Percentiles rank a stretch among this genome's conserved stretches.
Conservation (phyloP, 2,329 filamentous ascomycete genomes). For the Exophiala bonariae region DNA sequence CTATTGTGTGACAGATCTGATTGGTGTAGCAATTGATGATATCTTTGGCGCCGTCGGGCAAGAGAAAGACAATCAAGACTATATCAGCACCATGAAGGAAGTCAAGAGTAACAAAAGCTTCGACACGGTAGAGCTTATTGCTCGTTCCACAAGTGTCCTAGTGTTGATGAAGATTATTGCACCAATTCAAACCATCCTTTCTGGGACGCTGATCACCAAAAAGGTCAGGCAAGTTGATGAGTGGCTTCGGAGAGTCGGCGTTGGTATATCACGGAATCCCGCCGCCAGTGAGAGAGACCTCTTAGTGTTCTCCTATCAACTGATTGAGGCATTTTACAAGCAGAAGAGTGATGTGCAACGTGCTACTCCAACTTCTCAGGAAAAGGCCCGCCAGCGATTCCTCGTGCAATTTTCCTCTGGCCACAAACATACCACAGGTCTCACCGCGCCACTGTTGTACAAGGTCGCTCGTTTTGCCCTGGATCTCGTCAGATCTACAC, state of each 20-base stretch:
- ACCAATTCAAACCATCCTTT: conserved; percentile 75
- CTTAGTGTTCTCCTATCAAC: conserved; percentile 91
- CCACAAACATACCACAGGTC: conserved; percentile 54
- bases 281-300: conserved; percentile 77
- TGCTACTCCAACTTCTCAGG: conserved; percentile 45
- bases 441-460: conserved; percentile 70
- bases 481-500: conserved; percentile 79
- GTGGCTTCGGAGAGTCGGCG: conserved; percentile 76
- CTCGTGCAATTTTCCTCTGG: conserved; percentile 74
- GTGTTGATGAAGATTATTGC: conserved; percentile 73
- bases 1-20: conserved; percentile 77
- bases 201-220: conserved; percentile 79
- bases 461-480: conserved; percentile 87
- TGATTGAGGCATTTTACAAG: conserved; percentile 83
- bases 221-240: conserved; percentile 90
- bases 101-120: conserved; percentile 98
- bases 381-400: conserved; percentile 69
- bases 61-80: conserved; percentile 96
- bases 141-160: conserved; percentile 74
- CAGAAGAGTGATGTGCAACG: conserved; percentile 50
- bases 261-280: conserved; percentile 79
- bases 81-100: conserved; percentile 93
- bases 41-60: conserved; percentile 90
- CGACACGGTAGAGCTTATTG: conserved; percentile 92
- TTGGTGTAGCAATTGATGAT: conserved; percentile 91